Percentiles rank a stretch among this genome's conserved stretches.
phyloP scores from a whole-genome alignment of 2,329 filamentous ascomycete species.

The Pleomassaria siparia region DNA sequence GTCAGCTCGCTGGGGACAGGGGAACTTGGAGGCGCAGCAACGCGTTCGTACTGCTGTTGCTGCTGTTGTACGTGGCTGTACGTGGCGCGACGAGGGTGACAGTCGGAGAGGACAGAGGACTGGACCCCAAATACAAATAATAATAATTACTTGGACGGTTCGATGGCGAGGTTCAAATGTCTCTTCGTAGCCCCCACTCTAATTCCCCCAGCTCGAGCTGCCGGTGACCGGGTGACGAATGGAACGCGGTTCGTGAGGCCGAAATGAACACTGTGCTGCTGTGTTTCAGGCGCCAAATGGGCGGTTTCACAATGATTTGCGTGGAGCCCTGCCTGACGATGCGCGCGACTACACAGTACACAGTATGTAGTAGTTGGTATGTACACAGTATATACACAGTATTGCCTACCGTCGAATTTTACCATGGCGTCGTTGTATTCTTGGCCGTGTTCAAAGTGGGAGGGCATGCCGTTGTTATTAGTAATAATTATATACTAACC shows the following conservation, averaged over 20 bases:
- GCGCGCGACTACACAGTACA: neutral
- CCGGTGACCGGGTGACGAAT: conserved; percentile 25
- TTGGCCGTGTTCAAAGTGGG: too few species aligned
- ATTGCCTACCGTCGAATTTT: too few species aligned
- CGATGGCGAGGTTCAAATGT: conserved; percentile 20
- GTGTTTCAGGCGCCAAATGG: conserved; percentile 35
- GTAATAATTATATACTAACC: too few species aligned
- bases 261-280: conserved; percentile 31
- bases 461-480: too few species aligned
- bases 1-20: conserved; percentile 1
- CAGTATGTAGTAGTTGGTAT: too few species aligned
- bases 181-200: conserved; percentile 10
- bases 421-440: neutral
- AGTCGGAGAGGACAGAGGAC: conserved; percentile 13
- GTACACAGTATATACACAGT: too few species aligned
- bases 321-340: conserved; percentile 1
- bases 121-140: too few species aligned
- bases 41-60: conserved; percentile 10
- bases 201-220: too few species aligned
- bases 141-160: conserved; percentile 30
- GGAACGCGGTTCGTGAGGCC: conserved; percentile 13
- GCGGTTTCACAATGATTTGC: conserved; percentile 34
- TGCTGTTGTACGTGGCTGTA: neutral
- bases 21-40: conserved; percentile 21
- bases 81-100: neutral